phyloP scores from a whole-genome alignment of 108 stramenopile species.

The Fistulifera pelliculosa region DNA sequence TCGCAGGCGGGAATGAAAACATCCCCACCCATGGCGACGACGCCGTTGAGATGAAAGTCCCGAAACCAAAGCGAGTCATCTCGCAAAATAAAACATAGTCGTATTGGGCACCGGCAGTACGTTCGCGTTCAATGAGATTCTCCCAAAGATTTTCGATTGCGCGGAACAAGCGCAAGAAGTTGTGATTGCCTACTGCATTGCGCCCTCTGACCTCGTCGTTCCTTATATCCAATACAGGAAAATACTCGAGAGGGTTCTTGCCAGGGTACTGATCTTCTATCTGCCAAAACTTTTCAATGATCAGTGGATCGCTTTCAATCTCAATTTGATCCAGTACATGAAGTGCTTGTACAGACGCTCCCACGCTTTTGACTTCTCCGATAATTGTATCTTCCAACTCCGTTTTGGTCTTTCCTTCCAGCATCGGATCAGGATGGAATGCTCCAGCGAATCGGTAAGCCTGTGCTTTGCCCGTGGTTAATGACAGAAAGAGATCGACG shows the following conservation, averaged over 20 bases:
- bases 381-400: background rate
- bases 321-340: constrained; percentile 1
- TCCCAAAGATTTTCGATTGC: constrained; percentile 5
- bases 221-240: constrained; percentile 15
- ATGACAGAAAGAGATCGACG: background rate
- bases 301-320: constrained; percentile 5
- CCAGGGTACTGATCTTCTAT: constrained; percentile 3
- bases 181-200: constrained; percentile 5
- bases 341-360: background rate
- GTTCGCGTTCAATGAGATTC: constrained; percentile 5
- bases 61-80: constrained; percentile 17
- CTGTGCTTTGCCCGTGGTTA: background rate
- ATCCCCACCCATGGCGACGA: too few relatives aligned
- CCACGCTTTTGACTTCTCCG: background rate
- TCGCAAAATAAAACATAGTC: constrained; percentile 17
- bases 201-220: background rate
- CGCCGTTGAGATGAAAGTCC: background rate
- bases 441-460: background rate
- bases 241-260: constrained; percentile 4
- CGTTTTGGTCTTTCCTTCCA: background rate
- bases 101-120: constrained; percentile 6
- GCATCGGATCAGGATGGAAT: background rate
- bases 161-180: constrained; percentile 2
- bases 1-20: constrained; percentile 13
- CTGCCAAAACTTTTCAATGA: constrained; percentile 3